Base-by-base conservation (phyloP, 2,329 filamentous ascomycete genomes). In the Bipolaris gigantea region DNA sequence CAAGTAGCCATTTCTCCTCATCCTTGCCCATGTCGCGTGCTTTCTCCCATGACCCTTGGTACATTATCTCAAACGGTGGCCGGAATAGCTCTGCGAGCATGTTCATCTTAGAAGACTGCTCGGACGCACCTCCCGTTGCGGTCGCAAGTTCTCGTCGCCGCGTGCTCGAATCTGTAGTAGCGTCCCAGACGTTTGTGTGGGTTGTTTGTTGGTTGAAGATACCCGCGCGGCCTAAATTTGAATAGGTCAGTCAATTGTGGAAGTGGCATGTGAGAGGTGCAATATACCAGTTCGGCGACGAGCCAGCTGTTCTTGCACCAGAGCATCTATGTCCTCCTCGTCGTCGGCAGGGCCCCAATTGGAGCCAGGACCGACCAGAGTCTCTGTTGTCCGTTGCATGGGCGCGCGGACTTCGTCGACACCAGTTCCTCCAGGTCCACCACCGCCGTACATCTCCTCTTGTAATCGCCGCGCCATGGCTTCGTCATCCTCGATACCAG, bases 391-490 rank as follows among this genome's bases (percentile, higher is more conserved):
- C 65, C 91, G 85, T 41, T 88, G 90, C 75, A 99, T 95, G 8
- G 94, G 94, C 43, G 94, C 94, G 67, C 94, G 83, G 50, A 99
- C 87, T 81, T 88, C 63, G 87, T 87, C 34, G 48, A 63, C 46
- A 10, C 27, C 55, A 73, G 77, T 27, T 16, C 72, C 76, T 19
- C 72, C 71, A 44, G 72, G 66, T 57, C 77, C 77, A n/a, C 62
- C 48, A n/a, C 58, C 64, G 33, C 83, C 82, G 66, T 97, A 97
- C 70, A 96, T 83, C 75, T 99, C 92, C 69, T 99, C 89, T 73
- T 99, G 94, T 55, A 99, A 75, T 53, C 90, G 85, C 73, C 92
- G 85, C 6, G 94, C 94, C 86, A 97, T 93, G 39, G 90, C 92
- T 48, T 91, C 92, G 68, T 99, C 94, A 67, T 96, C 92, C 60